phyloP scores from a whole-genome alignment of 2,329 filamentous ascomycete genomes.

The Tolypocladium guangdongense region DNA sequence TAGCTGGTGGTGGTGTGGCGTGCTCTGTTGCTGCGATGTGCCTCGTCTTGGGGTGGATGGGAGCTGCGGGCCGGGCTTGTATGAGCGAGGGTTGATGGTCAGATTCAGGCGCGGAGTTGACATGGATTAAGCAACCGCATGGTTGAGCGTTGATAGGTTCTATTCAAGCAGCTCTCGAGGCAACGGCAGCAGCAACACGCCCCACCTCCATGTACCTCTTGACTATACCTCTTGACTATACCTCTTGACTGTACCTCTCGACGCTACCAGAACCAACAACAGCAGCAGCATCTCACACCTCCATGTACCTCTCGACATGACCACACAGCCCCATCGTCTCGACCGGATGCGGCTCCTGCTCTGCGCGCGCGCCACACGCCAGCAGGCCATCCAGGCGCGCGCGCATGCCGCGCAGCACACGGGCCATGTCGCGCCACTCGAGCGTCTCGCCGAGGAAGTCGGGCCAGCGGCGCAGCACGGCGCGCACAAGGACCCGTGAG shows the following conservation, averaged over 20 bases:
- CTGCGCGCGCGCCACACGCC: not conserved
- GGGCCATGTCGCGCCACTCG: not conserved
- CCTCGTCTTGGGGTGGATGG: not conserved
- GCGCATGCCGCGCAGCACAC: not conserved
- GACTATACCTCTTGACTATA: too few relatives aligned
- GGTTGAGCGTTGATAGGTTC: not conserved
- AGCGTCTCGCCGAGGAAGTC: not conserved
- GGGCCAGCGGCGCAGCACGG: not conserved
- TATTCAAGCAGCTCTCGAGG: too few relatives aligned
- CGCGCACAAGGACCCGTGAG: not conserved
- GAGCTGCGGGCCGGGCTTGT: not conserved
- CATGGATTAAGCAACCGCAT: not conserved
- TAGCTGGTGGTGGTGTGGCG: conserved; percentile 17
- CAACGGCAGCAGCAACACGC: too few relatives aligned
- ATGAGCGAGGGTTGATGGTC: not conserved
- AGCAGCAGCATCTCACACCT: not conserved
- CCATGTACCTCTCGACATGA: not conserved
- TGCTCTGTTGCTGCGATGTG: not conserved
- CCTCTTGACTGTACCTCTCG: too few relatives aligned
- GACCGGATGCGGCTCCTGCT: not conserved
- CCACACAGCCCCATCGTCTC: not conserved
- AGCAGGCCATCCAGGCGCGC: not conserved
- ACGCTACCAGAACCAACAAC: too few relatives aligned
- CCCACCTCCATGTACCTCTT: too few relatives aligned
- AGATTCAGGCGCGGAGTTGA: not conserved